These are phyloP conservation scores for Ceratocystis colombiana DNA, from an alignment of 2,329 filamentous ascomycete genomes.

Conservation along the genomic window DNA sequence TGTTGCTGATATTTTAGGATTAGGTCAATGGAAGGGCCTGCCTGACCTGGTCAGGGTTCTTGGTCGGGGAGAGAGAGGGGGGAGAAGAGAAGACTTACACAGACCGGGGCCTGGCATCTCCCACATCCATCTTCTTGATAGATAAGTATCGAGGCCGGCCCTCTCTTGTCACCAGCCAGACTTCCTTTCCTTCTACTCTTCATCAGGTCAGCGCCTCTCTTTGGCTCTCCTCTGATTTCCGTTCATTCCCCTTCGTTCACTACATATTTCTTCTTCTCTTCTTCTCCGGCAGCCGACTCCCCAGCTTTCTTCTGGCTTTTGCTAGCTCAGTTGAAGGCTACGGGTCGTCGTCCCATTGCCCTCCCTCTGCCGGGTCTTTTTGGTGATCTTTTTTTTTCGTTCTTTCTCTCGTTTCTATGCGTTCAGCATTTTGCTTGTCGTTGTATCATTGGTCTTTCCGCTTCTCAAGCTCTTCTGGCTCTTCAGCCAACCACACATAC, in stretches of 20 bases:
- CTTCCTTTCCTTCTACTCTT: constrained; percentile 9
- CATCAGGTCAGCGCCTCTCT: constrained; percentile 17
- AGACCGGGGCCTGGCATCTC: background rate
- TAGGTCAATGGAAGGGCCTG: background rate
- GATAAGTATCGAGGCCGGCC: constrained; percentile 7
- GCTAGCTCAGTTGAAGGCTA: background rate
- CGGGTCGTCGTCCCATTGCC: background rate
- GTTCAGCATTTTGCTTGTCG: background rate
- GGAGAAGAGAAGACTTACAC: background rate
- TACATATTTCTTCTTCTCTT: background rate
- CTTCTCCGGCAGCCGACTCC: constrained; percentile 10
- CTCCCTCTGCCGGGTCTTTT: background rate
- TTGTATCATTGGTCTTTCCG: background rate
- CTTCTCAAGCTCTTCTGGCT: constrained; percentile 5
- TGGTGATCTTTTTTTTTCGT: background rate
- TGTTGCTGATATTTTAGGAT: constrained; percentile 5
- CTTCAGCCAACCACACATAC: background rate
- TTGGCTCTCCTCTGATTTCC: constrained; percentile 10
- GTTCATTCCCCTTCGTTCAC: constrained; percentile 8
- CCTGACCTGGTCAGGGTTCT: background rate
- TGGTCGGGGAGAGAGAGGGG: background rate
- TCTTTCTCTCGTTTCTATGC: background rate
- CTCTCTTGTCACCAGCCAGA: background rate
- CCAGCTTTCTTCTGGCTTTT: constrained; percentile 9
- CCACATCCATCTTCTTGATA: background rate